These are phyloP conservation scores for Plenodomus tracheiphilus DNA, from an alignment of 2,329 filamentous ascomycete species.

Conservation along the genomic window DNA sequence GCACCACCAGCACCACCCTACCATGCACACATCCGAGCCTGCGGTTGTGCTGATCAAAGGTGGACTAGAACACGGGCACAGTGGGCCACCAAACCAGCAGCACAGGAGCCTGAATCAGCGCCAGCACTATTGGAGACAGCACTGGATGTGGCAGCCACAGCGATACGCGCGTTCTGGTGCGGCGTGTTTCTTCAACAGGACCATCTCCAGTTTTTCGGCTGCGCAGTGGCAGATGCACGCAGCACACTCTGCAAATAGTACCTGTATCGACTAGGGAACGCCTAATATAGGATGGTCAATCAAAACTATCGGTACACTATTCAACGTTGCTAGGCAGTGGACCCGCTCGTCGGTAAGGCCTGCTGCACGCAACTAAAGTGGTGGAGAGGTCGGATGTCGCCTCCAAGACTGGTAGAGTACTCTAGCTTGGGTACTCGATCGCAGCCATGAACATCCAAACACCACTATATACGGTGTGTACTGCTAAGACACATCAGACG, in stretches of 20 bases:
- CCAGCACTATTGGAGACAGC: conserved; percentile 13
- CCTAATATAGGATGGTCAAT: conserved; percentile 6
- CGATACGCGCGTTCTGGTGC: conserved; percentile 25
- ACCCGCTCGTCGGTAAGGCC: conserved; percentile 8
- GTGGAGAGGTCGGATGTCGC: conserved; percentile 19
- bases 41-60: conserved; percentile 18
- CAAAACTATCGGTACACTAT: not conserved
- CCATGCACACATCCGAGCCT: conserved; percentile 14
- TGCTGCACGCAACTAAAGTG: conserved; percentile 14
- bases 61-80: conserved; percentile 7
- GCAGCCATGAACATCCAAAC: too few relatives aligned
- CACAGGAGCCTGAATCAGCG: conserved; percentile 15
- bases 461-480: conserved; percentile 7
- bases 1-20: too few relatives aligned
- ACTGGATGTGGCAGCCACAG: conserved; percentile 10
- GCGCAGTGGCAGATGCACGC: not conserved
- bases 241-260: conserved; percentile 5
- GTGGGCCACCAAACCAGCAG: conserved; percentile 14
- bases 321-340: conserved; percentile 9
- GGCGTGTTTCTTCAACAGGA: conserved; percentile 7
- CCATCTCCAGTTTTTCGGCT: conserved; percentile 2
- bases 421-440: conserved; percentile 16
- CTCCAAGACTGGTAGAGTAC: conserved; percentile 25
- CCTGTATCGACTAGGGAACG: conserved; percentile 6
- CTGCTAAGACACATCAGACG: not conserved